A percentile compares a stretch with the other conserved stretches of the same genome.
phyloP scores from a whole-genome alignment of 768 basidiomycete species.

The Lactifluus subvellereus region DNA sequence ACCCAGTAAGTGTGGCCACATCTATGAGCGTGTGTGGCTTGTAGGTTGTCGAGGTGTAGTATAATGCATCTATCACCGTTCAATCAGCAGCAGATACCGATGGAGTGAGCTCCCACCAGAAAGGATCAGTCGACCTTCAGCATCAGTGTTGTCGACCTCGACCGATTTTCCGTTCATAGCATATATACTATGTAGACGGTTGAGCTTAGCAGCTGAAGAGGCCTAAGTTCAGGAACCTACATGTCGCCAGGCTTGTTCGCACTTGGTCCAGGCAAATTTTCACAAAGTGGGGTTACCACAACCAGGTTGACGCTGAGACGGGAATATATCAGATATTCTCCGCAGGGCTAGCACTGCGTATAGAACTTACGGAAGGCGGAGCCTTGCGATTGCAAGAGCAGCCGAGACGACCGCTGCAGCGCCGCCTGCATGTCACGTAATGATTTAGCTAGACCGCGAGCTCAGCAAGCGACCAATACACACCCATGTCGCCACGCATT shows the following conservation, averaged over 20 bases:
- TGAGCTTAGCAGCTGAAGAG: background rate
- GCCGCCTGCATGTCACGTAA: constrained; percentile 42
- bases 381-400: constrained; percentile 72
- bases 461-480: constrained; percentile 6
- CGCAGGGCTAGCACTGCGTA: background rate
- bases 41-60: constrained; percentile 71
- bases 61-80: constrained; percentile 61
- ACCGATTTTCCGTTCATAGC: constrained; percentile 87
- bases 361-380: constrained; percentile 65
- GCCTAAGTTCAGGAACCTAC: constrained; percentile 36
- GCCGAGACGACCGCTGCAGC: constrained; percentile 74
- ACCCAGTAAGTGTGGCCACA: constrained; percentile 85
- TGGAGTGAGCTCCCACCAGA: constrained; percentile 42
- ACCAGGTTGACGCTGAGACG: constrained; percentile 63
- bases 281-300: constrained; percentile 65
- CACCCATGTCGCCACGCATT: constrained; percentile 87
- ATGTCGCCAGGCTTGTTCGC: constrained; percentile 78
- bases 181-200: constrained; percentile 47
- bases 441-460: background rate
- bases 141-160: constrained; percentile 85
- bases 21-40: constrained; percentile 81
- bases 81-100: background rate
- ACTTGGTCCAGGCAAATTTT: constrained; percentile 76
- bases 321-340: background rate
- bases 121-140: constrained; percentile 72